Evolutionary conservation across 2,329 filamentous ascomycete genomes (phyloP), one percentile per base, ranked within the genome.

Genomic region (Aspergillus cejpii): DNA sequence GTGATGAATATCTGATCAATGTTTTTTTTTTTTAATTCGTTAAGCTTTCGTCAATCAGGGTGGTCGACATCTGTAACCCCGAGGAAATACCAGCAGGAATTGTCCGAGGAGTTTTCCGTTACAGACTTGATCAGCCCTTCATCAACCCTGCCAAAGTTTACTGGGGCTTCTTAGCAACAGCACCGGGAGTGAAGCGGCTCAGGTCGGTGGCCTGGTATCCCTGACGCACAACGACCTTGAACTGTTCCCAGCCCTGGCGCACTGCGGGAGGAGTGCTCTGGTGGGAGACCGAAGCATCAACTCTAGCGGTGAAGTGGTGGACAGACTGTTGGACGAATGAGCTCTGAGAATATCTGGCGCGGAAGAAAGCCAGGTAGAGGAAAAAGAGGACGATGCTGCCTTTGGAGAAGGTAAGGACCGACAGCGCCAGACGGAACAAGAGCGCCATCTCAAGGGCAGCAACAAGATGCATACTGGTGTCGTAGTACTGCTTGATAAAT

Each of bases 401-500:
- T 67, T 84, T 87, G 72, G 84, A 82, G 80, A 97, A 97, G 57
- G 94, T 75, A 52, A 97, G 71, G 50, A 88, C 87, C 24, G 87
- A 84, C 43, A 89, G 71, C 39, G 94, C 63, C 44, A 98, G 74
- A 61, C 92, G 88, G 69, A 85, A 74, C 83, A 90, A 94, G 48
- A 97, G 81, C 31, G 79, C 71, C 56, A 97, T 87, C 74, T 98
- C 92, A 47, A 98, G 85, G 37, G 77, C 74, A 28, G 91, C 85
- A 24, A 98, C 92, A 49, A 97, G 75, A 46, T 85, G 87, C 92
- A 98, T 98, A 69, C 88, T 94, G 50, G 80, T 74, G 67, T 98
- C 92, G 66, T 98, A 98, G 79, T 97, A 96, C 66, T 89, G 81
- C 81, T 97, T 97, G 68, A 98, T 89, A 62, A 98, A 98, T 60